These are phyloP conservation scores for Neocucurbitaria cava DNA, from an alignment of 2,329 filamentous ascomycete genomes.

Conservation along the genomic window DNA sequence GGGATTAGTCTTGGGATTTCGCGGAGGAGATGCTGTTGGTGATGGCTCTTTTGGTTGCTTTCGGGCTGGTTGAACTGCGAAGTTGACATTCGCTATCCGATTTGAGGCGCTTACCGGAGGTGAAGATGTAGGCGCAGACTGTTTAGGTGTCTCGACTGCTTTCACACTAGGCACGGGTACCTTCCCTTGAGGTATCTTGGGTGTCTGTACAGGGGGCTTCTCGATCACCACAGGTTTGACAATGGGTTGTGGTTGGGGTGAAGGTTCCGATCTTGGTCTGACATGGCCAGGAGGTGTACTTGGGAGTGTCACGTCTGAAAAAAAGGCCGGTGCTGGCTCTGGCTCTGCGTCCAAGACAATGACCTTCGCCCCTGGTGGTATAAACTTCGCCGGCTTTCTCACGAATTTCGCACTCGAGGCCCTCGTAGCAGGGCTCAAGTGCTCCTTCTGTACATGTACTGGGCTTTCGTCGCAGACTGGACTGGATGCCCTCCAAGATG, in stretches of 20 bases:
- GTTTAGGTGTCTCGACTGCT: constrained; percentile 31
- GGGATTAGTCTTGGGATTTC: constrained; percentile 38
- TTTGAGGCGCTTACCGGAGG: constrained; percentile 48
- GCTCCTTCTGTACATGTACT: constrained; percentile 14
- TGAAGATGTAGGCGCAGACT: constrained; percentile 37
- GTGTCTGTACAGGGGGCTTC: constrained; percentile 17
- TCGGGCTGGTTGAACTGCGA: constrained; percentile 24
- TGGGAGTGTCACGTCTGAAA: constrained; percentile 35
- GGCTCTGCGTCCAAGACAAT: constrained; percentile 48
- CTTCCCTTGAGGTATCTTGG: constrained; percentile 33
- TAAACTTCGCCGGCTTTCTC: constrained; percentile 22
- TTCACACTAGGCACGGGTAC: constrained; percentile 33
- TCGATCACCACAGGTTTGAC: constrained; percentile 1
- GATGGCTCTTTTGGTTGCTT: constrained; percentile 12
- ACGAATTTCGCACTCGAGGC: constrained; percentile 30
- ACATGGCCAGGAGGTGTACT: constrained; percentile 21
- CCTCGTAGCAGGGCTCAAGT: constrained; percentile 29
- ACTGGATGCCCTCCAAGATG: constrained; percentile 21
- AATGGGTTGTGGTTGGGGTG: constrained; percentile 7
- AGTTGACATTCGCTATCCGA: constrained; percentile 44
- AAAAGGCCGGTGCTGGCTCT: constrained; percentile 21
- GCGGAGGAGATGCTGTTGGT: constrained; percentile 22
- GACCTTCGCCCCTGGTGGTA: constrained; percentile 35
- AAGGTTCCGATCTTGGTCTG: neutral
- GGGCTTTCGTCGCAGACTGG: constrained; percentile 16